These are phyloP conservation scores for Gleditsia sinensis DNA, from an alignment of 306 rosid genomes.

Conservation along the genomic window DNA sequence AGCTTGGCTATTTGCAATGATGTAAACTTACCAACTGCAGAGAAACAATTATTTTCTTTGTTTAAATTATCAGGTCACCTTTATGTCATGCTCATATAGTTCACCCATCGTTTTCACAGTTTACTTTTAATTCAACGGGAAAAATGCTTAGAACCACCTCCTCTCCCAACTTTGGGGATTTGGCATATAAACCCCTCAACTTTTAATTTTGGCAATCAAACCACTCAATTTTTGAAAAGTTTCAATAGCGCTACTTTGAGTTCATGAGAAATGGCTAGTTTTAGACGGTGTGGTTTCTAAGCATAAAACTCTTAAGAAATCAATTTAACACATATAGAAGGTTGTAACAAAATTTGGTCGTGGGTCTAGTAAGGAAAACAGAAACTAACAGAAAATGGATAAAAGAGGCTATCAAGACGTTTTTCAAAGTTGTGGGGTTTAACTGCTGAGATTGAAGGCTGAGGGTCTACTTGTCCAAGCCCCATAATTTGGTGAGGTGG, in stretches of 20 bases:
- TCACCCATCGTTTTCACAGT: not conserved
- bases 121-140: not conserved
- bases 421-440: slow-evolving; percentile 19
- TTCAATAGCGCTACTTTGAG: not conserved
- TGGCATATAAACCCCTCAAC: not conserved
- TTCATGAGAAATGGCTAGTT: not conserved
- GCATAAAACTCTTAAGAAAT: not conserved
- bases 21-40: not conserved
- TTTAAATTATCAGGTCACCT: not conserved
- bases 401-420: slow-evolving; percentile 6
- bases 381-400: not conserved
- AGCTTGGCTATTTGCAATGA: not conserved
- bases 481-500: not conserved
- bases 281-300: not conserved
- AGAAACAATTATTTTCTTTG: not conserved
- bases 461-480: not conserved
- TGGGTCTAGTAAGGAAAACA: slow-evolving; percentile 3
- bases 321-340: not conserved
- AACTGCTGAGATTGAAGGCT: slow-evolving; percentile 18
- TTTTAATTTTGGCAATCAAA: not conserved
- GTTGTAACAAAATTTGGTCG: not conserved
- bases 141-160: not conserved
- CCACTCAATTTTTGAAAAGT: not conserved
- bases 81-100: not conserved
- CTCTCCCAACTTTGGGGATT: not conserved